phyloP scores from a whole-genome alignment of 768 basidiomycete species.

The Panellus pusillus region DNA sequence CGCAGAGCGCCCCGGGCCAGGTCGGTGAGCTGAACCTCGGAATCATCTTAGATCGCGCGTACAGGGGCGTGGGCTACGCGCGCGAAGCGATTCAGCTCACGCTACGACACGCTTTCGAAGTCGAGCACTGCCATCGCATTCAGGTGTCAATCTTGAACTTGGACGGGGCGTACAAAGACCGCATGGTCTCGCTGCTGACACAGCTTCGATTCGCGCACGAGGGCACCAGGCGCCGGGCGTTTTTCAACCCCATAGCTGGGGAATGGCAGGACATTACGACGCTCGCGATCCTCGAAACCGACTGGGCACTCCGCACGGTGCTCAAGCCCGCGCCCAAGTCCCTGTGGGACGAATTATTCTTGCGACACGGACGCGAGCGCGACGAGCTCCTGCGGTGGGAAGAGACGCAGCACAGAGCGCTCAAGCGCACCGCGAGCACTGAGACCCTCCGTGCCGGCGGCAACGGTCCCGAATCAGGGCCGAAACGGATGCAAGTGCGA shows the following conservation, averaged over 20 bases:
- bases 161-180: slow-evolving; percentile 42
- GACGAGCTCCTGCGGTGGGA: slow-evolving; percentile 59
- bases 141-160: slow-evolving; percentile 52
- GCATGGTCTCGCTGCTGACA: slow-evolving; percentile 49
- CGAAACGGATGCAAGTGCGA: slow-evolving; percentile 1
- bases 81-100: slow-evolving; percentile 45
- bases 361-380: slow-evolving; percentile 56
- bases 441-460: slow-evolving; percentile 34
- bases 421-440: slow-evolving; percentile 39
- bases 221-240: slow-evolving; percentile 58
- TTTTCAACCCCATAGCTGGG: slow-evolving; percentile 42
- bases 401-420: slow-evolving; percentile 20
- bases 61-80: slow-evolving; percentile 45
- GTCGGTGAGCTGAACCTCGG: slow-evolving; percentile 57
- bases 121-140: slow-evolving; percentile 47
- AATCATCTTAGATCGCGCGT: slow-evolving; percentile 41
- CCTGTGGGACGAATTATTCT: slow-evolving; percentile 64
- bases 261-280: slow-evolving; percentile 63
- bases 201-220: slow-evolving; percentile 60
- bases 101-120: slow-evolving; percentile 48
- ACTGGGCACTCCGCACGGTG: slow-evolving; percentile 46
- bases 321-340: slow-evolving; percentile 36
- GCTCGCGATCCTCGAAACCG: slow-evolving; percentile 60
- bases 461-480: neutral
- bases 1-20: slow-evolving; percentile 21